phyloP scores from a whole-genome alignment of 768 basidiomycete species.

The Pleurotus pulmonarius region DNA sequence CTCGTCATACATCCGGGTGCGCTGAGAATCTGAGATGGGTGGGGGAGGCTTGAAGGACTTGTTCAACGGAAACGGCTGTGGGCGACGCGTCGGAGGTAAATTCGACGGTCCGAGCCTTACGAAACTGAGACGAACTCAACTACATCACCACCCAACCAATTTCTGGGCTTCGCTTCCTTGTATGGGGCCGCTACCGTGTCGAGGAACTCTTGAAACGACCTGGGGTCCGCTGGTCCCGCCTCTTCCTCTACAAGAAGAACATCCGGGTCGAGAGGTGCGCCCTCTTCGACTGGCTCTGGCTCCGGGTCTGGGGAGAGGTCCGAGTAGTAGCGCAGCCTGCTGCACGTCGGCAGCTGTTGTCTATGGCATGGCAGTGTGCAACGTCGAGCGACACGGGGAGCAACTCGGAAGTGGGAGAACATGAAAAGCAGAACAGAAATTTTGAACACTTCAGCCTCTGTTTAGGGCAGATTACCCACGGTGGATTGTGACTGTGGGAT shows the following conservation, averaged over 20 bases:
- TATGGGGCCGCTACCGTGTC: conserved; percentile 36
- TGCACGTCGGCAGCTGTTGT: conserved; percentile 9
- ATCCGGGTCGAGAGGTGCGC: conserved; percentile 13
- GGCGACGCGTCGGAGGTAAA: conserved; percentile 9
- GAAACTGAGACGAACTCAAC: conserved; percentile 39
- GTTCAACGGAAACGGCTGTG: conserved; percentile 84
- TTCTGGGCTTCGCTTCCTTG: conserved; percentile 42
- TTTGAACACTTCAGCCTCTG: conserved; percentile 19
- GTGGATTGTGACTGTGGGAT: neutral
- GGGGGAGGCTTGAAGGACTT: conserved; percentile 77
- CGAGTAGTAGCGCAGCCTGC: conserved; percentile 22
- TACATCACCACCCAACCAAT: conserved; percentile 60
- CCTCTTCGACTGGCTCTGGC: conserved; percentile 16
- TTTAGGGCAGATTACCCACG: neutral
- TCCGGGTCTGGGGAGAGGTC: conserved; percentile 23
- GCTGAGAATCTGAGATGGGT: conserved; percentile 63
- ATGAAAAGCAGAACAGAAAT: conserved; percentile 26
- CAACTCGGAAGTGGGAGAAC: conserved; percentile 30
- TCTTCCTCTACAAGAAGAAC: conserved; percentile 11
- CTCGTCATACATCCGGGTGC: conserved; percentile 53
- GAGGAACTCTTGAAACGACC: conserved; percentile 38
- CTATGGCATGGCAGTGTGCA: conserved; percentile 20
- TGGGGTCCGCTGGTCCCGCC: conserved; percentile 19
- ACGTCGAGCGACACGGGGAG: conserved; percentile 23
- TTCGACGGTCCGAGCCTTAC: neutral